Conservation (phyloP, 2,329 filamentous ascomycete species). For the Fusarium fujikuroi region DNA sequence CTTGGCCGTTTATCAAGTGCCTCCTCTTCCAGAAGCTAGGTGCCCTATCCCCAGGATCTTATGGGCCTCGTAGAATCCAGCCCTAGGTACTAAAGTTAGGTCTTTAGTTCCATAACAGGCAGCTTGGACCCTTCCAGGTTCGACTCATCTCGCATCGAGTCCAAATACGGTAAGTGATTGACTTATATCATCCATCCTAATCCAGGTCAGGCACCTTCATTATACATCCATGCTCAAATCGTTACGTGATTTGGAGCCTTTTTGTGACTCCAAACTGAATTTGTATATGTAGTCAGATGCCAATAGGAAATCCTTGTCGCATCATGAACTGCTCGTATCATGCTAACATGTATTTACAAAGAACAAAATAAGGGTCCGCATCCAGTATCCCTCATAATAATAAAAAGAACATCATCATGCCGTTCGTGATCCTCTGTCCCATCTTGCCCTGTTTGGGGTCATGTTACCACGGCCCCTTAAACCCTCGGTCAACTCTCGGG, state of each 20-base stretch:
- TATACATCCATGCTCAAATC: not conserved
- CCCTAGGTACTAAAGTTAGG: not conserved
- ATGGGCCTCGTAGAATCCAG: slow-evolving; percentile 1
- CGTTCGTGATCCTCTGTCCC: slow-evolving; percentile 27
- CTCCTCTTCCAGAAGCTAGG: not conserved
- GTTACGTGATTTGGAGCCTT: not conserved
- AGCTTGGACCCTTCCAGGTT: slow-evolving; percentile 5
- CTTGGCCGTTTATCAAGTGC: not conserved
- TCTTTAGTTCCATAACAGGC: not conserved
- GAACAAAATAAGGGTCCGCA: slow-evolving; percentile 32
- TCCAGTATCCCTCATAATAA: slow-evolving; percentile 24
- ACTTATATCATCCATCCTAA: not conserved
- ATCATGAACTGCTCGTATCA: slow-evolving; percentile 15
- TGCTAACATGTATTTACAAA: slow-evolving; percentile 27
- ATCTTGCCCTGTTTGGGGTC: slow-evolving; percentile 2
- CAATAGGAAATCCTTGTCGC: slow-evolving; percentile 3
- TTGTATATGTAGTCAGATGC: slow-evolving; percentile 21
- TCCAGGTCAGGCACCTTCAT: not conserved
- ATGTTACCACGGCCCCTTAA: slow-evolving; percentile 20
- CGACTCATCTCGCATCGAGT: slow-evolving; percentile 38
- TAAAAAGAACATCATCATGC: slow-evolving; percentile 15
- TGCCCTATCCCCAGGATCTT: not conserved
- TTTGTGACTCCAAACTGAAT: slow-evolving; percentile 10
- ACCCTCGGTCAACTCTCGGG: not conserved
- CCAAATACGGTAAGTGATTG: slow-evolving; percentile 33